Percentiles rank a stretch among this genome's conserved stretches.
These are phyloP conservation scores for Tuber magnatum DNA, from an alignment of 495 filamentous ascomycete species.

Conservation along the genomic window DNA sequence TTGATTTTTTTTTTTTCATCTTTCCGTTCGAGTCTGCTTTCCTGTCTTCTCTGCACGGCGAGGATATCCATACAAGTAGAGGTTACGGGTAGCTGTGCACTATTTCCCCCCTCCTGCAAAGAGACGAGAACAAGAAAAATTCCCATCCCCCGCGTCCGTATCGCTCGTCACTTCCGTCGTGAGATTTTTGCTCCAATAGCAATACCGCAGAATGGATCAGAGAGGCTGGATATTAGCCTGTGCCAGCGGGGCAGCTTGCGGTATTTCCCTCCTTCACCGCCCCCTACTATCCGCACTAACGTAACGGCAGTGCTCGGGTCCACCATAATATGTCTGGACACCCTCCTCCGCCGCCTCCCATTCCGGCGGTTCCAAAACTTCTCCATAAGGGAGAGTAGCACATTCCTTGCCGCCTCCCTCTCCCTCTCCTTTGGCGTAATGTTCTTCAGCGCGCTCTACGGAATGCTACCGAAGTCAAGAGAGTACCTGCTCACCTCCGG, in stretches of 20 bases:
- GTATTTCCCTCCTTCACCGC: conserved; percentile 9
- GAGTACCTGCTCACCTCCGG: conserved; percentile 63
- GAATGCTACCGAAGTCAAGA: conserved; percentile 82
- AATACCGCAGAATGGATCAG: neutral
- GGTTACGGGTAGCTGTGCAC: neutral
- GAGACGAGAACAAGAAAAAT: neutral
- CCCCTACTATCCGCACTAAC: conserved; percentile 41
- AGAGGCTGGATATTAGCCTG: conserved; percentile 83
- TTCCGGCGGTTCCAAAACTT: conserved; percentile 58
- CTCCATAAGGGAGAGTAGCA: conserved; percentile 78
- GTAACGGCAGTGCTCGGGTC: conserved; percentile 57
- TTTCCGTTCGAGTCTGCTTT: neutral
- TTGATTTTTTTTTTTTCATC: neutral
- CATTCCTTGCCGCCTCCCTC: conserved; percentile 78
- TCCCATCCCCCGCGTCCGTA: neutral
- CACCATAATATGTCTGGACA: conserved; percentile 77
- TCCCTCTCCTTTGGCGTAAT: conserved; percentile 97
- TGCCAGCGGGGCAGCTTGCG: conserved; percentile 64
- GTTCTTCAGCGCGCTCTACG: conserved; percentile 90
- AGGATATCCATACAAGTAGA: neutral
- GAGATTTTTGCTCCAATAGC: neutral
- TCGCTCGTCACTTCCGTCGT: neutral
- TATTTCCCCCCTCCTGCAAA: neutral
- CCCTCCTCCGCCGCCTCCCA: conserved; percentile 63
- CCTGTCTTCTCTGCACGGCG: neutral